A percentile compares a stretch with the other conserved stretches of the same genome.
Conservation (phyloP, 2,329 filamentous ascomycete genomes). For the Blastomyces parvus region DNA sequence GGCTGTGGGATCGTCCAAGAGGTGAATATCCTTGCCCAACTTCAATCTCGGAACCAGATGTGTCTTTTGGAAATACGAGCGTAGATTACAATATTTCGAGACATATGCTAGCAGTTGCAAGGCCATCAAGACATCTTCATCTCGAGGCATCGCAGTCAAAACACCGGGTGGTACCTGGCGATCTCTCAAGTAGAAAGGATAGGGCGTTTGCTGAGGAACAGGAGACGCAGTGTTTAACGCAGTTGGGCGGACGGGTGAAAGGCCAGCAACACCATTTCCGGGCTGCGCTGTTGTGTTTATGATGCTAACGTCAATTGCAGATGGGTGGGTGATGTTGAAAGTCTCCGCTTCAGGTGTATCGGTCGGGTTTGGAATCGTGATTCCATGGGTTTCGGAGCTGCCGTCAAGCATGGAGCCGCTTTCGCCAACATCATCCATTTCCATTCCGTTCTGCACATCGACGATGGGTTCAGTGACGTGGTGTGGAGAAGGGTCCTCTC, state of each 20-base stretch:
- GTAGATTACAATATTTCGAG: constrained; percentile 94
- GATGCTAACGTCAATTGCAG: constrained; percentile 74
- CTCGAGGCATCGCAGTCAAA: constrained; percentile 83
- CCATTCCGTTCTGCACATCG: constrained; percentile 71
- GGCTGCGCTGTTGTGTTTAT: constrained; percentile 61
- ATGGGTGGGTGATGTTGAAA: constrained; percentile 87
- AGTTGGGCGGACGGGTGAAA: constrained; percentile 57
- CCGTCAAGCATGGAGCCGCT: constrained; percentile 66
- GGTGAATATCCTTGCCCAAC: constrained; percentile 73
- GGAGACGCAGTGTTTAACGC: constrained; percentile 59
- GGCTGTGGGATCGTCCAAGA: constrained; percentile 62
- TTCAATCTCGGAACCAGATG: constrained; percentile 87
- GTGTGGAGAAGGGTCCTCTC: constrained; percentile 48
- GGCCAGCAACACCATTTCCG: constrained; percentile 56
- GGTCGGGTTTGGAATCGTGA: constrained; percentile 69
- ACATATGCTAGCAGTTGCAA: constrained; percentile 94
- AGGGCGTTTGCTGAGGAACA: constrained; percentile 58
- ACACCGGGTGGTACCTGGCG: constrained; percentile 61
- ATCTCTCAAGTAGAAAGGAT: constrained; percentile 71
- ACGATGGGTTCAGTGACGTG: constrained; percentile 58
- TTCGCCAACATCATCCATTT: constrained; percentile 80
- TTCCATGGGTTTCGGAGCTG: constrained; percentile 58
- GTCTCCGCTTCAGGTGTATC: constrained; percentile 80
- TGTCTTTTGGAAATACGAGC: constrained; percentile 89
- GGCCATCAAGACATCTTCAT: constrained; percentile 97